Conservation (phyloP, 2,329 filamentous ascomycete genomes). For the Hymenoscyphus scutula region DNA sequence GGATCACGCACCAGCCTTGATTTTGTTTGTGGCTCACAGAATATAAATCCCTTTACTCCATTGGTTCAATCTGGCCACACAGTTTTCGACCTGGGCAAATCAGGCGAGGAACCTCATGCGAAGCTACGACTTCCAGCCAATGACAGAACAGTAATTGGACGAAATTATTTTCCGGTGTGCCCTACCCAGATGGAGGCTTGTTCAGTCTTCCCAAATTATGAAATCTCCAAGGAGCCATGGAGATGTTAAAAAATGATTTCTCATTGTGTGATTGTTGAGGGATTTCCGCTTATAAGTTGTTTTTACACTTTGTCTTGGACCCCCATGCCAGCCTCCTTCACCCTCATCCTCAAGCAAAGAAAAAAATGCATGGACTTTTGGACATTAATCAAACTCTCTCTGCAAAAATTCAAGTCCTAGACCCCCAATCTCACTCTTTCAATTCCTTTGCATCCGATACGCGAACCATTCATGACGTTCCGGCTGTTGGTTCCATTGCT, state of each 20-base stretch:
- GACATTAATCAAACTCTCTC: neutral
- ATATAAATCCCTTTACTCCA: too few species aligned
- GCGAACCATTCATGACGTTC: conserved; percentile 9
- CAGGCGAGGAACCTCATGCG: neutral
- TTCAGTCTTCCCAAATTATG: neutral
- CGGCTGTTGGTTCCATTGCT: conserved; percentile 2
- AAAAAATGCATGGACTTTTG: neutral
- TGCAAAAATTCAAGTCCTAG: neutral
- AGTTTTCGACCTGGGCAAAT: neutral
- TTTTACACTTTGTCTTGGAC: too few species aligned
- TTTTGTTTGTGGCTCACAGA: too few species aligned
- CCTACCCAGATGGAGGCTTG: neutral
- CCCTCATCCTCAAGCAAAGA: too few species aligned
- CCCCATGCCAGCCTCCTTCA: too few species aligned
- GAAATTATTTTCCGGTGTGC: neutral
- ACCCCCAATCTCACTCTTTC: neutral
- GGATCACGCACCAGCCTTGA: too few species aligned
- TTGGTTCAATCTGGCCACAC: neutral
- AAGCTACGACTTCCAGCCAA: neutral
- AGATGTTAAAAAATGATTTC: too few species aligned
- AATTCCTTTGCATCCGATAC: conserved; percentile 7
- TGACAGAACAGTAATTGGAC: neutral
- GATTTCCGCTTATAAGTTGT: too few species aligned
- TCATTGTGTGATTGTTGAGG: too few species aligned
- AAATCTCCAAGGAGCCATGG: neutral